A percentile compares a stretch with the other conserved stretches of the same genome.
Evolutionary conservation across 2,329 filamentous ascomycete genomes (phyloP).

Genomic region (Xylaria hypoxylon): DNA sequence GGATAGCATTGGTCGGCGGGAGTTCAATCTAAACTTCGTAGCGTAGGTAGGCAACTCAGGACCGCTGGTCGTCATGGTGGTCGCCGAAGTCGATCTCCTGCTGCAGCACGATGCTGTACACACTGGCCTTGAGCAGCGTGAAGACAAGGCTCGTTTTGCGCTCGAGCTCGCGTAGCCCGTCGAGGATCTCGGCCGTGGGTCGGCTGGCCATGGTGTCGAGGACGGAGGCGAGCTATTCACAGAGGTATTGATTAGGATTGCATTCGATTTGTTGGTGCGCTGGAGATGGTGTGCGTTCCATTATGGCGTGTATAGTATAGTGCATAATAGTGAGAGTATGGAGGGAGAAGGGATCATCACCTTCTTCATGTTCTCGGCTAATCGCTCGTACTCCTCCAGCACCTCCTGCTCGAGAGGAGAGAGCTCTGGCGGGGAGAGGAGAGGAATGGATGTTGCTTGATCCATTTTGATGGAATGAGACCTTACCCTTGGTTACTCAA

Average conservation of each 20-base stretch:
- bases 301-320: too few relatives aligned
- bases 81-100: conserved; percentile 88
- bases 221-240: conserved; percentile 65
- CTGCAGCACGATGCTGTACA: conserved; percentile 98
- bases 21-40: background rate
- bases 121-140: conserved; percentile 95
- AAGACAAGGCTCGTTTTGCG: conserved; percentile 95
- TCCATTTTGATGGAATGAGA: conserved; percentile 29
- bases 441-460: conserved; percentile 34
- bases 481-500: background rate
- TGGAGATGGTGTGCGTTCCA: too few relatives aligned
- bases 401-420: conserved; percentile 91
- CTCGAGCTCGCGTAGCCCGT: conserved; percentile 88
- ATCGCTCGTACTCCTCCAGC: conserved; percentile 88
- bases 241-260: background rate
- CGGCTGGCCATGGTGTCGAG: conserved; percentile 74
- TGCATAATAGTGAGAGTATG: too few relatives aligned
- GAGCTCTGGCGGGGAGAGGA: conserved; percentile 65
- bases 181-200: conserved; percentile 84
- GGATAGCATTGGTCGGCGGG: too few relatives aligned
- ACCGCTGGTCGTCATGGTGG: conserved; percentile 49
- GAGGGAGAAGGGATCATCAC: conserved; percentile 58
- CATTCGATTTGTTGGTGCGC: background rate
- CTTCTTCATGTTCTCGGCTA: conserved; percentile 92
- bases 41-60: background rate